Evolutionary conservation across 164 flowering plant species (phyloP).

Genomic region (Stephania yunnanensis): DNA sequence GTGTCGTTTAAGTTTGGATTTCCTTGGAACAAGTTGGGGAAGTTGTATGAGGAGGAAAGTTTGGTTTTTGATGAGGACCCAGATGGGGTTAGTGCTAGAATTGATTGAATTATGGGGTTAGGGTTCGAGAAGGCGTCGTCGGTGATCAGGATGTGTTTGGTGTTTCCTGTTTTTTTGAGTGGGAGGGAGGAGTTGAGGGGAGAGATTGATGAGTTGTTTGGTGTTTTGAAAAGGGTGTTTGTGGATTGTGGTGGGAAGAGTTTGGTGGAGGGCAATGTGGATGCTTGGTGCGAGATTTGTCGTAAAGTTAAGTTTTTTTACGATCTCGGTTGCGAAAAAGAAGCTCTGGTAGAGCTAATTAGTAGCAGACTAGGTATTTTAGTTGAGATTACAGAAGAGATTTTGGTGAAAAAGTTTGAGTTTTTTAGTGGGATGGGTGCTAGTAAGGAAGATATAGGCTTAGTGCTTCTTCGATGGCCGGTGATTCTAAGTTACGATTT

Average conservation of each 20-base stretch:
- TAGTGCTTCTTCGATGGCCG: constrained; percentile 41
- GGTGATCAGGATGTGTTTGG: constrained; percentile 51
- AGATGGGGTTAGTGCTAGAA: constrained; percentile 22
- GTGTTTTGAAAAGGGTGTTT: constrained; percentile 47
- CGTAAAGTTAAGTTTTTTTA: constrained; percentile 54
- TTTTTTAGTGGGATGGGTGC: constrained; percentile 43
- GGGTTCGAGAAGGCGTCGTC: constrained; percentile 37
- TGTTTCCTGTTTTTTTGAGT: constrained; percentile 49
- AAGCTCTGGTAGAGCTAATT: constrained; percentile 39
- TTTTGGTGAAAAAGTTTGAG: constrained; percentile 39
- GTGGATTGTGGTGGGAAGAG: constrained; percentile 34
- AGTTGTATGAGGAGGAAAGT: constrained; percentile 37
- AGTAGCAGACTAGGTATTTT: constrained; percentile 34
- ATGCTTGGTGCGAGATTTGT: constrained; percentile 50
- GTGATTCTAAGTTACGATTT: constrained; percentile 46
- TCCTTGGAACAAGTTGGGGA: constrained; percentile 65
- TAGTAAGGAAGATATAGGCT: constrained; percentile 30
- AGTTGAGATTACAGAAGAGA: constrained; percentile 39
- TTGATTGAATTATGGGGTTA: constrained; percentile 22
- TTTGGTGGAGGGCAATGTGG: constrained; percentile 41
- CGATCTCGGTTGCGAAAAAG: constrained; percentile 50
- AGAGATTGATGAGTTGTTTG: constrained; percentile 33
- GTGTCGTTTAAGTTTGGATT: constrained; percentile 44
- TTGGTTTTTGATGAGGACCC: constrained; percentile 35
- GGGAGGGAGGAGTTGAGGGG: constrained; percentile 18